phyloP scores from a whole-genome alignment of 1,139 yeast genomes.

The Saccharomycopsis phalli region DNA sequence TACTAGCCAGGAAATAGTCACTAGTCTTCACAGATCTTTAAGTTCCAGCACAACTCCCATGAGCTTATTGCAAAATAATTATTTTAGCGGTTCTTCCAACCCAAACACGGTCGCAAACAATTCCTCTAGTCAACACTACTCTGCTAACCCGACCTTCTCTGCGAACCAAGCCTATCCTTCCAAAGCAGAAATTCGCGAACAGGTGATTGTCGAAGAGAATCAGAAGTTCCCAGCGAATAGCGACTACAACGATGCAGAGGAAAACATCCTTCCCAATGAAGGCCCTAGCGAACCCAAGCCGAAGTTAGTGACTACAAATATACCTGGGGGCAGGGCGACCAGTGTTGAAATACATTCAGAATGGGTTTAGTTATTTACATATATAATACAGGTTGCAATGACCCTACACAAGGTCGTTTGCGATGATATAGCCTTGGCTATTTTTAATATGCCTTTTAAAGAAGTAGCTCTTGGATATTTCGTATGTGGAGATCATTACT shows the following conservation, averaged over 20 bases:
- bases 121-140: too few species aligned
- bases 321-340: slow-evolving; percentile 9
- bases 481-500: slow-evolving; percentile 94
- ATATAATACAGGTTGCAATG: neutral
- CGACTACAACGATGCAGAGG: neutral
- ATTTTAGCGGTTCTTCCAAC: too few species aligned
- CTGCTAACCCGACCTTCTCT: too few species aligned
- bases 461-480: slow-evolving; percentile 69
- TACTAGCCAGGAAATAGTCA: too few species aligned
- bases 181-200: too few species aligned
- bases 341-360: slow-evolving; percentile 11
- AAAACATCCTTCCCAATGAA: neutral
- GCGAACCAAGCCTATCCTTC: too few species aligned
- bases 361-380: slow-evolving; percentile 3
- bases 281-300: neutral
- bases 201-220: too few species aligned
- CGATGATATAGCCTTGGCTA: neutral
- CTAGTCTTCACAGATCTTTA: neutral
- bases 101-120: too few species aligned
- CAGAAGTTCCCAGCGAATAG: too few species aligned
- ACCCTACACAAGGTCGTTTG: too few species aligned
- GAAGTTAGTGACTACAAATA: neutral
- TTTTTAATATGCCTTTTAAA: slow-evolving; percentile 19
- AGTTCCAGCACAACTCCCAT: slow-evolving; percentile 2
- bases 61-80: too few species aligned